Evolutionary conservation across 1,139 yeast species (phyloP).

Genomic region (Scheffersomyces insectosa): DNA sequence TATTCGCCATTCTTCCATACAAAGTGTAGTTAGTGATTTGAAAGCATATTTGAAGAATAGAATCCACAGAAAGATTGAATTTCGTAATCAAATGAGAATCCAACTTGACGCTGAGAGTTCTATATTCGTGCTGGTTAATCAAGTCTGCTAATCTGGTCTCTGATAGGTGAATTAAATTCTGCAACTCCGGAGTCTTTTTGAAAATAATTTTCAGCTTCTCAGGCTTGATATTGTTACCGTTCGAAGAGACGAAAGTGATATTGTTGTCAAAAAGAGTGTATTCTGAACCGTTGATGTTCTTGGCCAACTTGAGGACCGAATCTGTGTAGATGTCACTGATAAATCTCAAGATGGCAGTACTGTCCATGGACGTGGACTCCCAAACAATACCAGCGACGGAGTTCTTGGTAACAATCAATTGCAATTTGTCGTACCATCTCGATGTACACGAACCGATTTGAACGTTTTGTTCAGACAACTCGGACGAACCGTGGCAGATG

Average conservation of each 20-base stretch:
- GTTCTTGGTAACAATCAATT: slow-evolving; percentile 65
- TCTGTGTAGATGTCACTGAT: slow-evolving; percentile 77
- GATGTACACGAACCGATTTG: slow-evolving; percentile 77
- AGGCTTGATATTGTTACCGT: slow-evolving; percentile 43
- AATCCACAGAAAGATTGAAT: slow-evolving; percentile 60
- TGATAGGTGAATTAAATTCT: slow-evolving; percentile 59
- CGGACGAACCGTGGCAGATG: slow-evolving; percentile 67
- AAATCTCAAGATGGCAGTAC: slow-evolving; percentile 71
- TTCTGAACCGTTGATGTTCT: slow-evolving; percentile 69
- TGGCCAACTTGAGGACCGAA: slow-evolving; percentile 67
- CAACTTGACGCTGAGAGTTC: slow-evolving; percentile 41
- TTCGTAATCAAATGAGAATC: slow-evolving; percentile 49
- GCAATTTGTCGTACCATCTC: slow-evolving; percentile 79
- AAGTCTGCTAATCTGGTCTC: slow-evolving; percentile 77
- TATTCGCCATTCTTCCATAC: slow-evolving; percentile 67
- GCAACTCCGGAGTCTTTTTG: slow-evolving; percentile 48
- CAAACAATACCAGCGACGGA: slow-evolving; percentile 77
- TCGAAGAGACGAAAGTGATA: slow-evolving; percentile 38
- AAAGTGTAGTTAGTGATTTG: slow-evolving; percentile 73
- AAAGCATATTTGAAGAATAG: slow-evolving; percentile 64
- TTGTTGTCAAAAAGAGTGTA: slow-evolving; percentile 59
- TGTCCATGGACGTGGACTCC: slow-evolving; percentile 76
- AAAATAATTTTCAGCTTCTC: slow-evolving; percentile 43
- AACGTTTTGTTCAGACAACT: slow-evolving; percentile 52
- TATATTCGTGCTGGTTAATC: slow-evolving; percentile 68